A percentile compares a stretch with the other conserved stretches of the same genome.
phyloP scores from a whole-genome alignment of 2,329 filamentous ascomycete genomes.

The Colletotrichum phormii region DNA sequence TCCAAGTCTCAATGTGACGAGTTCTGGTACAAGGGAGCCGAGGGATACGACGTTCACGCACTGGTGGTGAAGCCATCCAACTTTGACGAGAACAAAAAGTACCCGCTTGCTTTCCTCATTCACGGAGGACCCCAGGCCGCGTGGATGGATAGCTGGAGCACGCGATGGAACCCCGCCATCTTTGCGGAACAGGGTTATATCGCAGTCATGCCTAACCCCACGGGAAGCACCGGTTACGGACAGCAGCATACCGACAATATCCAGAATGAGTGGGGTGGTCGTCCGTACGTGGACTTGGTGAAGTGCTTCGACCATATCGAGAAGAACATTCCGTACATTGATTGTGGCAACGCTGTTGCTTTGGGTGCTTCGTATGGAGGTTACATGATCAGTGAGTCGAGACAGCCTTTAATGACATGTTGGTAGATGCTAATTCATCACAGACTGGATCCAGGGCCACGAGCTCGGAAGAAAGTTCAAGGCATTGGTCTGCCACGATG shows the following conservation, averaged over 20 bases:
- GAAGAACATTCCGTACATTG: constrained; percentile 73
- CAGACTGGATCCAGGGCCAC: constrained; percentile 91
- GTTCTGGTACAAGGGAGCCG: constrained; percentile 74
- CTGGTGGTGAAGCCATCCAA: constrained; percentile 74
- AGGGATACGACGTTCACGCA: constrained; percentile 75
- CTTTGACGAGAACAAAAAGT: constrained; percentile 78
- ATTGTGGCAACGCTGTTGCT: constrained; percentile 76
- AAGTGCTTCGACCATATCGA: constrained; percentile 81
- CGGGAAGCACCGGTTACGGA: constrained; percentile 85
- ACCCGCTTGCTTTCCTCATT: constrained; percentile 82
- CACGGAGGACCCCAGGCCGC: constrained; percentile 86
- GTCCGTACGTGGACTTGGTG: constrained; percentile 85
- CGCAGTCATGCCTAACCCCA: constrained; percentile 84
- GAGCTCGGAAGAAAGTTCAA: constrained; percentile 86
- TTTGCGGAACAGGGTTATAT: constrained; percentile 92
- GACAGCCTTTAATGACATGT: not conserved
- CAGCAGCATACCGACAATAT: constrained; percentile 83
- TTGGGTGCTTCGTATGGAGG: constrained; percentile 81
- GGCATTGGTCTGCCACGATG: constrained; percentile 89
- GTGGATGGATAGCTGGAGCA: constrained; percentile 82
- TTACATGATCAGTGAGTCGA: constrained; percentile 75
- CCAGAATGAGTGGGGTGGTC: constrained; percentile 83
- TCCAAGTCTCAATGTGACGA: constrained; percentile 72
- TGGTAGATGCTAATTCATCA: constrained; percentile 42
- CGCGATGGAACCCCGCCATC: constrained; percentile 86